Base-by-base conservation (phyloP, 805 yeast species). In the Metschnikowia noctiluminum region DNA sequence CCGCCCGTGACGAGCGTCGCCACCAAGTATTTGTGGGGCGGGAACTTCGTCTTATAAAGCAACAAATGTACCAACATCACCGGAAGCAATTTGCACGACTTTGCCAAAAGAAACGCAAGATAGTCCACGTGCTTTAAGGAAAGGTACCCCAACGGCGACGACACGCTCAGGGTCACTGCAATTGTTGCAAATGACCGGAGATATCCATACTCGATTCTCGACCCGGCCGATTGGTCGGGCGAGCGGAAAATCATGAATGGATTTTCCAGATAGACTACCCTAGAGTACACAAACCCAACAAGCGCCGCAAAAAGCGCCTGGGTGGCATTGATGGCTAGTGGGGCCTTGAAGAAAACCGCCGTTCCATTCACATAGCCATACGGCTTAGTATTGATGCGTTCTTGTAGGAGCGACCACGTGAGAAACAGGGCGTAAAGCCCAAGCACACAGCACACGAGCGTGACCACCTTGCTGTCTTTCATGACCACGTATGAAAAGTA, bases 371-470 rank as follows among this genome's bases (percentile, higher is more conserved):
- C 61, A 30, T 78, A 77, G 1, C 87, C 89, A 66, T 90, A 89
- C 11, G 87, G 79, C 40, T 83, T 84, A 1, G 90, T 81, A 12
- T 90, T 78, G 54, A 94, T 81, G 41, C 92, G 82, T 65, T 94
- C 99, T 62, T 94, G 98, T 11, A 94, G 78, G 35, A 89, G 78
- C 0, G 96, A 90, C 99, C 99, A 94, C 1, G 92, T 77, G 28
- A 94, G 69, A 59, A 94, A 94, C 42, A 96, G 85, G 2, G 80
- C 81, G 61, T 94, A 94, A 35, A 94, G 87, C 0, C 97, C 97
- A 10, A 60, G 45, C 6, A 73, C 71, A 50, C 73, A 71, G 15
- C 64, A 45, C 1, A 62, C 53, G 5, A 73, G 60, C 21, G 70
- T 64, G 26, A 64, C 30, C 31, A 35, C 38, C 16, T 35, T 40